Evolutionary conservation across 306 rosid genomes (phyloP), one percentile per base, ranked within the genome.

Genomic region (Lagenaria siceraria): DNA sequence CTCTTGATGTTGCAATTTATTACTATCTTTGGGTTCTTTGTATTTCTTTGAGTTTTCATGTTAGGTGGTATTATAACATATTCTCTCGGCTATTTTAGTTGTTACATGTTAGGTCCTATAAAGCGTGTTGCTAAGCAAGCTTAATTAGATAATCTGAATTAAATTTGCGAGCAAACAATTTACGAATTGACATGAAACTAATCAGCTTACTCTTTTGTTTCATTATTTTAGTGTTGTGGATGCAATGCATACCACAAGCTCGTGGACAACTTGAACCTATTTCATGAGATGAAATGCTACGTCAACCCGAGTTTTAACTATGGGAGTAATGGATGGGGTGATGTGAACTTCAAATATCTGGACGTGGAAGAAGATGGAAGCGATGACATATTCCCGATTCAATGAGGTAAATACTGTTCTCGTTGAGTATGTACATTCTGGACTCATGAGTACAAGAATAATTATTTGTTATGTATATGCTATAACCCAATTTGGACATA

Each of bases 181-280:
- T 48, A 27, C 15, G 14, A 51, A 72, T 3, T 27, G 62, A 51
- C 46, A 1, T 6, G 15, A 48, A 27, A 19, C 25, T 72, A 4
- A 73, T n/a, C 62, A 13, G 31, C 36, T 55, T 10, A 35, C n/a
- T 53, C 22, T 58, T 78, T 74, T 43, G 11, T 55, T 73, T 52
- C 10, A 52, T 75, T 82, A 78, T 77, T 78, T 69, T 79, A 93
- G 98, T 93, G 98, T 64, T 93, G 97, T 71, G 93, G 96, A 70
- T 93, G 98, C 89, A 88, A 83, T 77, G 98, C 96, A 6, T 93
- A 87, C 81, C 98, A 93, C 78, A 93, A 93, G 93, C 97, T 91
- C 2, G 98, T 93, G 82, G 98, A 93, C 87, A 88, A 93, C 81
- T 86, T 93, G 86, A 93, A 93, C 85, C 86, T 93, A 74, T 93